Base-by-base conservation (phyloP, 805 yeast genomes). In the Clavispora asparagi region DNA sequence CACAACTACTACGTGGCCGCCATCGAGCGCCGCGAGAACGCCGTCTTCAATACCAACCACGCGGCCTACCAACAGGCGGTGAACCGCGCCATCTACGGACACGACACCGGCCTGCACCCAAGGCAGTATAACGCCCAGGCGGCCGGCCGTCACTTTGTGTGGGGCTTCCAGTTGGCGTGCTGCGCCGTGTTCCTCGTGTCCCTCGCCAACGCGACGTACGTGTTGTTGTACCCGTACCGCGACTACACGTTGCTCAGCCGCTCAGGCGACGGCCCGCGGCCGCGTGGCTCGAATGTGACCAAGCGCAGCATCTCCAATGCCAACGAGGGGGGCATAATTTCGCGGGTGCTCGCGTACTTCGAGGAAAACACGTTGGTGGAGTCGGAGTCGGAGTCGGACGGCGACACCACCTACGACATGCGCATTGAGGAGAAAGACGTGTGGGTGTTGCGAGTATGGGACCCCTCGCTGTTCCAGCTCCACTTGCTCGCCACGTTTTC, bases 361-460 rank as follows among this genome's bases (percentile, higher is more conserved):
- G 55, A 51, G 19, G 58, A 52, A 1, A 40, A 48, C 19, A 46
- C 57, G 11, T 43, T 40, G 28, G 52, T 49, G 35, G 58, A 58
- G 19, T 47, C 57, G 11, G 55, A 54, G 47, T 53, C 39, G 46
- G 61, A 55, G 16, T 55, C 54, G 27, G 57, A 61, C 14, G 60
- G 54, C 13, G 61, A 62, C 27, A 57, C 57, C 19, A 51, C 58
- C 17, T 52, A 50, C 42, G 63, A 61, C 6, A 51, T 50, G 12
- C 44, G 50, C 23, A 40, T 42, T 27, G 43, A 51, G 10, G 56
- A 68, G 28, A 65, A 68, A 27, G 65, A 66, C 17, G 73, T 74
- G 30, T 84, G 85, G 79, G 76, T 78, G 47, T 60, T 86, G 37
- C 66, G 64, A 16, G 76, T 84, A 42, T 86, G 95, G 95, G 69